These are phyloP conservation scores for Komagataella pastoris DNA, from an alignment of 805 yeast genomes.

Conservation along the genomic window DNA sequence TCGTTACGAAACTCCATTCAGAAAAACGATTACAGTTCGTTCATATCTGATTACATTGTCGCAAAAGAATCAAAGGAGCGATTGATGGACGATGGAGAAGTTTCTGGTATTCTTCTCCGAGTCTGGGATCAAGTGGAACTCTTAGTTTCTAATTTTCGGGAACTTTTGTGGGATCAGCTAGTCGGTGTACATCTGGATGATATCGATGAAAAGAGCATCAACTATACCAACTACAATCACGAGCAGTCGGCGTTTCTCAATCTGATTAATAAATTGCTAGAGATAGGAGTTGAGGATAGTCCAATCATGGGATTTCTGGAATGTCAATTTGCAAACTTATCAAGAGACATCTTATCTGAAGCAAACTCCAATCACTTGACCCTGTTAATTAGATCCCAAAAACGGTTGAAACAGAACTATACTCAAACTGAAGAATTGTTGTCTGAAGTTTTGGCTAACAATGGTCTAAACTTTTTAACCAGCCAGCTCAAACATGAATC, in stretches of 20 bases:
- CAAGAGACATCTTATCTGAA: slow-evolving; percentile 16
- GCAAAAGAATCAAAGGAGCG: slow-evolving; percentile 1
- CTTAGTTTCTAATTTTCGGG: slow-evolving; percentile 40
- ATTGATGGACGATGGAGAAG: slow-evolving; percentile 3
- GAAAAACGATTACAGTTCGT: slow-evolving; percentile 40
- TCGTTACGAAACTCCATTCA: slow-evolving; percentile 26
- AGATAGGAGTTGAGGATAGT: slow-evolving; percentile 48
- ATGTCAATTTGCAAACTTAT: slow-evolving; percentile 29
- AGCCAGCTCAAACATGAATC: slow-evolving; percentile 3
- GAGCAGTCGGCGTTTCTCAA: slow-evolving; percentile 19
- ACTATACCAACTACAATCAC: slow-evolving; percentile 1
- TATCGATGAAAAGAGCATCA: slow-evolving; percentile 4
- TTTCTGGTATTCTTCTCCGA: slow-evolving; percentile 25
- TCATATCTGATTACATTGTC: slow-evolving; percentile 38
- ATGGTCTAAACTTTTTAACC: slow-evolving; percentile 8
- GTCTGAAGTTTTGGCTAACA: slow-evolving; percentile 13
- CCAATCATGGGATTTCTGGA: slow-evolving; percentile 55
- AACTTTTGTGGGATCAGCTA: slow-evolving; percentile 37
- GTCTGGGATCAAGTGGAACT: slow-evolving; percentile 45
- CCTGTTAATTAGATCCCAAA: slow-evolving; percentile 23
- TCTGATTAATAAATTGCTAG: slow-evolving; percentile 40
- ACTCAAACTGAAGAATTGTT: slow-evolving; percentile 6
- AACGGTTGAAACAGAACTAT: slow-evolving; percentile 23
- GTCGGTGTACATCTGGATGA: slow-evolving; percentile 17
- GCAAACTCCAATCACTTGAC: slow-evolving; percentile 26